Base-by-base conservation (phyloP, 345 rosid genomes). In the Dovyalis caffra region DNA sequence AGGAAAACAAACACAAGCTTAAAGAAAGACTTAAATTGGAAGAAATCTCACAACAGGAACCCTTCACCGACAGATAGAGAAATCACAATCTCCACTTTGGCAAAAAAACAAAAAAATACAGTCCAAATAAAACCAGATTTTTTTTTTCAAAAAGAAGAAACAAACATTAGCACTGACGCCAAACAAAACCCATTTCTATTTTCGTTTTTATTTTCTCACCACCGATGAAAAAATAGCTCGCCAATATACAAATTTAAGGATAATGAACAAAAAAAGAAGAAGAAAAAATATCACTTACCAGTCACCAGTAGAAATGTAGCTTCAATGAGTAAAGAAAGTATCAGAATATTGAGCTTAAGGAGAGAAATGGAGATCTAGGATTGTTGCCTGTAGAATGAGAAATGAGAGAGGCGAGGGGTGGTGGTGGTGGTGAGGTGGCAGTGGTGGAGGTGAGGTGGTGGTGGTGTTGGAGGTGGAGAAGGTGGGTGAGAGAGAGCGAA, bases 221-320 rank as follows among this genome's bases (percentile, higher is more conserved):
- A 49, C 11, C 79, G 62, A 20, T 18, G n/a, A n/a, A 28, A 35
- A 57, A 35, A 28, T 61, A 72, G 63, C 11, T 43, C 14, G 45
- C 33, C 33, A 28, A 16, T 57, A 62, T 23, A 61, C 32, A 33
- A 62, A 23, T 63, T 61, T 18, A 37, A n/a, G 43, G 32, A 8
- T 12, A 14, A 1, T 14, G 47, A 8, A 26, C 23, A 49, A 20
- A 15, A 64, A 0, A 15, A 18, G n/a, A 5, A 12, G 29, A 62
- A 29, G 33, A 62, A 16, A 31, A 10, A 16, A 31, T 12, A 33
- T 5, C 32, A 75, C 74, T 57, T 65, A n/a, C 67, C 87, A 56
- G 28, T 79, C 79, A 87, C 88, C 87, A 62, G 75, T 26, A 77
- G 53, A 78, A 87, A 87, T 83, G 88, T 76, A 77, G 83, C 72